Conservation (phyloP, 306 rosid genomes). For the Rosa lucieae region DNA sequence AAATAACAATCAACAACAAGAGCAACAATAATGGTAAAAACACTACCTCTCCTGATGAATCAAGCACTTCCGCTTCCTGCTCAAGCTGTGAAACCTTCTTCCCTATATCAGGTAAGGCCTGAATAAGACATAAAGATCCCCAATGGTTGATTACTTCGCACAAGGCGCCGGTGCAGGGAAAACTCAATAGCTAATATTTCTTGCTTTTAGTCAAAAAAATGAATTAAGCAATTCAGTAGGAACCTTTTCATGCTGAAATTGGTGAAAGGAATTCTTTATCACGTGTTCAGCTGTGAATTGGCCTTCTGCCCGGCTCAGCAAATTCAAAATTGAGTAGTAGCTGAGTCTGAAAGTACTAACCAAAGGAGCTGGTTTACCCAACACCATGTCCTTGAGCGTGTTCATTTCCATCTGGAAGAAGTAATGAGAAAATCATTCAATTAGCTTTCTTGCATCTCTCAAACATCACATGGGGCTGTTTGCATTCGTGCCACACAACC, state of each 20-base stretch:
- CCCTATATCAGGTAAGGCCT: constrained; percentile 95
- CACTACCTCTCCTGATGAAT: constrained; percentile 87
- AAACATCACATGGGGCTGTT: constrained; percentile 24
- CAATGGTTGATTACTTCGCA: constrained; percentile 24
- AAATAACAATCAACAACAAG: constrained; percentile 20
- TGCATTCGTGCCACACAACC: background rate
- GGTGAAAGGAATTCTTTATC: constrained; percentile 90
- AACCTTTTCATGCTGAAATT: constrained; percentile 97
- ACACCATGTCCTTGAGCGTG: constrained; percentile 86
- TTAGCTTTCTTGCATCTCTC: constrained; percentile 9
- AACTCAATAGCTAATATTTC: background rate
- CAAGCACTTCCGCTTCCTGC: constrained; percentile 83
- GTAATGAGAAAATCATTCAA: constrained; percentile 18
- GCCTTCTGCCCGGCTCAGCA: constrained; percentile 99
- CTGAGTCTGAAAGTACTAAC: constrained; percentile 98
- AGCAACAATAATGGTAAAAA: constrained; percentile 10
- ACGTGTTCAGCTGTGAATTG: constrained; percentile 97
- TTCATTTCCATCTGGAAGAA: constrained; percentile 88
- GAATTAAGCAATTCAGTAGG: constrained; percentile 27
- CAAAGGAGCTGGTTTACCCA: constrained; percentile 98
- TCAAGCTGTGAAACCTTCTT: constrained; percentile 73
- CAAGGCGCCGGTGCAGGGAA: constrained; percentile 2
- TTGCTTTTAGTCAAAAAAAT: background rate
- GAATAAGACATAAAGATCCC: constrained; percentile 23
- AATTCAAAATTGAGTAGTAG: constrained; percentile 94